Evolutionary conservation across 768 basidiomycete species (phyloP), one percentile per base, ranked within the genome.

Genomic region (Mycena rosella): DNA sequence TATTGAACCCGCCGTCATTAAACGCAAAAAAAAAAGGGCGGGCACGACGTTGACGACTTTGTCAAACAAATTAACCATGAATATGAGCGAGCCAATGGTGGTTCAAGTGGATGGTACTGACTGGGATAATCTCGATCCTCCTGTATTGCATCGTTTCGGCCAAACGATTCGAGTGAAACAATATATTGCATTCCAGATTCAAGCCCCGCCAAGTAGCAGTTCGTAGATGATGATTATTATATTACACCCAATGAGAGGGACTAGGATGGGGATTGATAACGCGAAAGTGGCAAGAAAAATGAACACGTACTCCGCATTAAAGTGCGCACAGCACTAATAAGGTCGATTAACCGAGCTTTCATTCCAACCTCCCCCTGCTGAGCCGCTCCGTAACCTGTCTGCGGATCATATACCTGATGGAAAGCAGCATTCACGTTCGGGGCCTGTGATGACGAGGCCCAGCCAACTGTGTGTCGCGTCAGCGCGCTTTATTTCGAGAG

Each of bases 281-380:
- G 59, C 54, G 18, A n/a, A 24, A 55, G 53, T 49, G 18, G 27
- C 48, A 7, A 62, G 14, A 54, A 60, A 15, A 58, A 61, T 49
- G 52, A 57, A 65, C 40, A 89, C 96, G 84, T 78, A 99, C 97
- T 96, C 79, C 97, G 89, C 94, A 99, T 95, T 74, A 99, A 85
- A 51, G 97, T 99, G 81, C 97, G 86, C 67, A 98, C 96, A 40
- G 97, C 97, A 73, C 93, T 89, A 69, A 98, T 98, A 74, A 99
- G 88, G 82, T 94, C 94, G 77, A 99, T 89, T 67, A 98, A 78
- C 74, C 94, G 88, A 68, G 88, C 87, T 82, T 98, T 98, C 68
- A 98, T 81, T 22, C 93, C 86, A 51, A 88, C 83, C 26, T 95
- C 91, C 64, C 84, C 85, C 62, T 82, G 85, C 40, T 74, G 82